Evolutionary conservation across 2,329 filamentous ascomycete genomes (phyloP).

Genomic region (Raffaelea ambrosiae): DNA sequence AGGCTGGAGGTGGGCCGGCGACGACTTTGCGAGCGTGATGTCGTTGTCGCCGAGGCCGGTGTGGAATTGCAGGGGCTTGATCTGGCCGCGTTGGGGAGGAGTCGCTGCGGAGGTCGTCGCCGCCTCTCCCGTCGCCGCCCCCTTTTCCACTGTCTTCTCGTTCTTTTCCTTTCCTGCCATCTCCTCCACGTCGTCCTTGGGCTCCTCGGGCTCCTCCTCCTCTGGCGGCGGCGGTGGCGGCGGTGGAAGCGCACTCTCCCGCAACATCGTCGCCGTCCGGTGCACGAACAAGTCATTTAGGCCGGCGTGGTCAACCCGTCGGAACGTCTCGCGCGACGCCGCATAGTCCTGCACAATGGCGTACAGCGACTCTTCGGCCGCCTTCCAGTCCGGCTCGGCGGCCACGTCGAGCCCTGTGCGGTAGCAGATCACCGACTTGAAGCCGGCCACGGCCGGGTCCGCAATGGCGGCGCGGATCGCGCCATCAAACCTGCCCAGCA

Average conservation of each 20-base stretch:
- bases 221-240: too few species aligned
- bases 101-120: too few species aligned
- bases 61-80: slow-evolving; percentile 76
- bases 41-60: slow-evolving; percentile 77
- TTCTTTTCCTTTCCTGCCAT: too few species aligned
- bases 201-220: too few species aligned
- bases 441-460: slow-evolving; percentile 63
- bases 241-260: too few species aligned
- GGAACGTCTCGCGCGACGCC: slow-evolving; percentile 24
- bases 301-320: slow-evolving; percentile 50
- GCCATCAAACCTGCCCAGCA: slow-evolving; percentile 39
- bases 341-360: slow-evolving; percentile 24
- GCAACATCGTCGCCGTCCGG: slow-evolving; percentile 50
- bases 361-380: slow-evolving; percentile 28
- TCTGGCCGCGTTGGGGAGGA: slow-evolving; percentile 26
- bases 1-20: slow-evolving; percentile 65
- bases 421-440: slow-evolving; percentile 81
- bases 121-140: too few species aligned
- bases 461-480: slow-evolving; percentile 48
- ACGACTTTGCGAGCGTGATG: slow-evolving; percentile 59
- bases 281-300: slow-evolving; percentile 66
- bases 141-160: too few species aligned
- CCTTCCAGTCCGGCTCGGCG: slow-evolving; percentile 30
- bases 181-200: too few species aligned
- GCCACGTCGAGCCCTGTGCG: slow-evolving; percentile 62